A percentile compares a stretch with the other conserved stretches of the same genome.
These are phyloP conservation scores for Pyropia haitanensis DNA, from an alignment of 23 red algal genomes.

Conservation along the genomic window DNA sequence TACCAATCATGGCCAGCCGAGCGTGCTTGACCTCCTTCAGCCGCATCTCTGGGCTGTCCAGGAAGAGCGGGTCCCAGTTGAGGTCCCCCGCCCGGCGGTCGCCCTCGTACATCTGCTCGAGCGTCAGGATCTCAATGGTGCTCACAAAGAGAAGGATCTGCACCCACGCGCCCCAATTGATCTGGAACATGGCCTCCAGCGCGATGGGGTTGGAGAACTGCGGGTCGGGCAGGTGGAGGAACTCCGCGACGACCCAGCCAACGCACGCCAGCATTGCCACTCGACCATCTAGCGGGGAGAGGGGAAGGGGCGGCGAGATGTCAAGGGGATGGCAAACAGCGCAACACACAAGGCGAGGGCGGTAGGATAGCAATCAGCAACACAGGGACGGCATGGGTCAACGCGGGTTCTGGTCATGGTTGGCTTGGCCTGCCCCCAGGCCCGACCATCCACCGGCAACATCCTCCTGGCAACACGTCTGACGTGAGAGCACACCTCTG, in stretches of 20 bases:
- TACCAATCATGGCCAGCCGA: slow-evolving; percentile 79
- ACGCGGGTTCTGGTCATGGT: too few species aligned
- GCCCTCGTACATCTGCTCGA: slow-evolving; percentile 58
- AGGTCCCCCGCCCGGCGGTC: slow-evolving; percentile 64
- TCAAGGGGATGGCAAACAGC: too few species aligned
- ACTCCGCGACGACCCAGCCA: slow-evolving; percentile 32
- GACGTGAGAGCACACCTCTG: too few species aligned
- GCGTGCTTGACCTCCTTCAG: slow-evolving; percentile 89
- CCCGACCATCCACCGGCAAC: too few species aligned
- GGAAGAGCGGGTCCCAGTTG: slow-evolving; percentile 76
- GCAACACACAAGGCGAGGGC: too few species aligned
- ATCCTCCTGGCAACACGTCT: too few species aligned
- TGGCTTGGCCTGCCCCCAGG: too few species aligned
- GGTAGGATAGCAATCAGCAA: too few species aligned
- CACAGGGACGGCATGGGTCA: too few species aligned
- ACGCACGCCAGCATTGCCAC: slow-evolving; percentile 6
- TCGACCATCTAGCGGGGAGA: too few species aligned
- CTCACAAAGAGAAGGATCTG: slow-evolving; percentile 85
- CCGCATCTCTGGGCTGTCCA: slow-evolving; percentile 18
- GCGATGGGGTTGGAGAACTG: slow-evolving; percentile 55
- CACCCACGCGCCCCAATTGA: slow-evolving; percentile 54
- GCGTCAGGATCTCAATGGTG: slow-evolving; percentile 55
- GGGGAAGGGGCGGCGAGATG: too few species aligned
- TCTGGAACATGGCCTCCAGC: slow-evolving; percentile 54
- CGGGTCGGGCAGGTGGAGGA: slow-evolving; percentile 52